phyloP scores from a whole-genome alignment of 2,329 filamentous ascomycete genomes.

The Aspergillus novoparasiticus region DNA sequence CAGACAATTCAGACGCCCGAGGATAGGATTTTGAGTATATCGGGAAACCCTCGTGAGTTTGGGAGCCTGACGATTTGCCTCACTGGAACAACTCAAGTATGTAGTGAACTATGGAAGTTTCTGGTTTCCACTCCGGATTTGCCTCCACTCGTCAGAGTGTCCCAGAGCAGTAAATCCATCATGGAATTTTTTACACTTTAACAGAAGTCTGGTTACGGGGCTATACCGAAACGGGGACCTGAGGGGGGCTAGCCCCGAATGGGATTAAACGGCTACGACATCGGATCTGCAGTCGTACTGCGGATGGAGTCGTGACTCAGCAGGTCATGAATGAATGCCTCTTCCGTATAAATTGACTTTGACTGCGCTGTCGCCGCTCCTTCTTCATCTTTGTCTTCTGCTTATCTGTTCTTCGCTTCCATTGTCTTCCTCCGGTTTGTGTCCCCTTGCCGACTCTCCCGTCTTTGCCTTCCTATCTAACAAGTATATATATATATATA shows the following conservation, averaged over 20 bases:
- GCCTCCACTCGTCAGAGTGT: not conserved
- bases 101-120: not conserved
- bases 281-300: conserved; percentile 14
- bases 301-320: conserved; percentile 18
- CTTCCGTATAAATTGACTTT: conserved; percentile 29
- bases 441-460: not conserved
- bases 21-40: no score
- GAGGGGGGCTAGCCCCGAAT: not conserved
- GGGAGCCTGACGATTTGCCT: not conserved
- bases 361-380: conserved; percentile 20
- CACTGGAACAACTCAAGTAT: not conserved
- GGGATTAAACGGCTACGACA: conserved; percentile 11
- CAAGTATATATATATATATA: conserved; percentile 13
- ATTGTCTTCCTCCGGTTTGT: conserved; percentile 14
- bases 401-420: not conserved
- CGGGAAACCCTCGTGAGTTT: not conserved
- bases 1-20: not conserved
- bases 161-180: not conserved
- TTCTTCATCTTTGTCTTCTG: conserved; percentile 7
- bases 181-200: not conserved
- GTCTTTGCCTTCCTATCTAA: not conserved
- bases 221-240: not conserved
- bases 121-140: conserved; percentile 1
- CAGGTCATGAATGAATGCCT: conserved; percentile 17
- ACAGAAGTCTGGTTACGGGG: not conserved